Evolutionary conservation across 2,329 filamentous ascomycete species (phyloP).

Genomic region (Calonectria ilicicola): DNA sequence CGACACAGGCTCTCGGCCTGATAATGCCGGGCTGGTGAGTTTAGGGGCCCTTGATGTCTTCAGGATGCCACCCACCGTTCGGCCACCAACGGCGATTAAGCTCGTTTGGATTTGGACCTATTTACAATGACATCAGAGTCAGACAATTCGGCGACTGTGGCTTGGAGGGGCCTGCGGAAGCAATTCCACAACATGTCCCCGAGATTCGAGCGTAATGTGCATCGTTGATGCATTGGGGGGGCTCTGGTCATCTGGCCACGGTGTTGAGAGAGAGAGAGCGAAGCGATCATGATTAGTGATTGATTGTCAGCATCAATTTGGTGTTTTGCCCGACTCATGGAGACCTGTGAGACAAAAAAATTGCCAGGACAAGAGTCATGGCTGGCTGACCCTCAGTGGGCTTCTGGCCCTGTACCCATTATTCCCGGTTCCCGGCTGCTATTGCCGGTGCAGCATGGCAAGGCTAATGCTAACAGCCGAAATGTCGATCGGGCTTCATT

Average conservation of each 20-base stretch:
- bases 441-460: constrained; percentile 33
- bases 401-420: constrained; percentile 6
- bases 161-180: constrained; percentile 14
- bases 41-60: neutral
- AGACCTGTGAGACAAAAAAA: neutral
- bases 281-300: neutral
- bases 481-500: constrained; percentile 33
- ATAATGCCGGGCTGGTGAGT: constrained; percentile 17
- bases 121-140: constrained; percentile 37
- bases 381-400: neutral
- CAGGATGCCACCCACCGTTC: constrained; percentile 27
- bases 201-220: neutral
- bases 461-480: constrained; percentile 25
- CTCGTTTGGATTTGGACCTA: constrained; percentile 22
- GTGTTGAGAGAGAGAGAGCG: neutral
- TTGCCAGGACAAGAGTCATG: neutral
- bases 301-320: neutral
- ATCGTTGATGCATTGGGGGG: neutral
- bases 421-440: constrained; percentile 30
- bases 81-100: constrained; percentile 26
- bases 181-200: constrained; percentile 2
- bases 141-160: constrained; percentile 26
- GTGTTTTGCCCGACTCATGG: neutral
- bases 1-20: constrained; percentile 30
- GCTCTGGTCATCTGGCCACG: neutral